Base-by-base conservation (phyloP, 2,329 filamentous ascomycete species). In the Rugonectria rugulosa region DNA sequence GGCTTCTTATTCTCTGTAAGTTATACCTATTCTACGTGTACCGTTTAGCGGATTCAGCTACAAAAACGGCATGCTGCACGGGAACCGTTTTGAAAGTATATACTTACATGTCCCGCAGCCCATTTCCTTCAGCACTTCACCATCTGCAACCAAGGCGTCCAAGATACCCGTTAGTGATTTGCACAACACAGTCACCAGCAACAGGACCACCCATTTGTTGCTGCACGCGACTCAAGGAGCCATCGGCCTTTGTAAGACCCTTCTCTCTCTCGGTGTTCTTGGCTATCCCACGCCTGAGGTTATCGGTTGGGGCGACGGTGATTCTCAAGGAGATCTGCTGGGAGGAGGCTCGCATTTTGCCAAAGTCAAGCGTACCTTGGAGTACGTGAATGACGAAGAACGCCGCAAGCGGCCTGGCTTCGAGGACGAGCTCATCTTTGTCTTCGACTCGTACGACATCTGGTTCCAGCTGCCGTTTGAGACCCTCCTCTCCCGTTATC, bases 381-480 rank as follows among this genome's bases (percentile, higher is more conserved):
- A 65, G 12, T 72, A 64, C 27, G 57, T 72, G 17, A 66, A 70
- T 32, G 61, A 63, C 21, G 53, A 60, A 12, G 43, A 58, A 27
- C 53, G 62, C 2, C 56, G 57, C 7, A 53, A 51, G 19, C 44
- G 61, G 43, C 60, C 62, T 3, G 57, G 51, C 11, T 66, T 65
- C 17, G 68, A 70, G 2, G 53, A 70, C 15, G 69, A 73, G 10
- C 57, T 72, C 9, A 42, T 71, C 3, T 45, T 72, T 20, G 64
- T 73, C 27, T 53, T 72, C 2, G 71, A 73, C n/a, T 61, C 65
- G 10, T 71, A 71, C 42, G 70, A 73, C 26, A 59, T 70, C 23
- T 73, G 71, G 71, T 72, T 73, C 29, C 71, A 73, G 59, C 63
- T 73, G 1, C 70, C 70, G 2, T 23, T 57, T 23, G 65, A 70